A percentile compares a stretch with the other conserved stretches of the same genome.
phyloP scores from a whole-genome alignment of 768 basidiomycete species.

The Dacryopinax primogenitus region DNA sequence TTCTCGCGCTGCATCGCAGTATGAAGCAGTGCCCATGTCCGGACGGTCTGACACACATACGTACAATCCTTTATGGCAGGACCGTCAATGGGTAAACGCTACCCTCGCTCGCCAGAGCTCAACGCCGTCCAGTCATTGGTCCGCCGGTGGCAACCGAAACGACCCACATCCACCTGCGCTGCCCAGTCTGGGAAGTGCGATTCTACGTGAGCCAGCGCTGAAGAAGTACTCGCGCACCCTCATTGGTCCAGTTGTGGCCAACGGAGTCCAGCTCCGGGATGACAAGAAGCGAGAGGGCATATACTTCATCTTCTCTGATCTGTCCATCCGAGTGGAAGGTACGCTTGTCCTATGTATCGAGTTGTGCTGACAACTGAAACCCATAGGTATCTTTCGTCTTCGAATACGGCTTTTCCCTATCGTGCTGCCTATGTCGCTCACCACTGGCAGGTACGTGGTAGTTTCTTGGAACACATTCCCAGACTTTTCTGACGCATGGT shows the following conservation, averaged over 20 bases:
- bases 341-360: neutral
- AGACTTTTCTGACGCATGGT: neutral
- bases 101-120: neutral
- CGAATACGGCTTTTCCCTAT: constrained; percentile 48
- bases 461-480: no score
- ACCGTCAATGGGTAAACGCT: neutral
- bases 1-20: neutral
- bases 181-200: neutral
- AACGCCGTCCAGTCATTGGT: neutral
- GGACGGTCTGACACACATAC: neutral
- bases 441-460: constrained; percentile 30
- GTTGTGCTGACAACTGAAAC: neutral
- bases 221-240: constrained; percentile 63
- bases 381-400: constrained; percentile 66
- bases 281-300: constrained; percentile 77
- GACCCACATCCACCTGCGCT: neutral
- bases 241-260: constrained; percentile 77
- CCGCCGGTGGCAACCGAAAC: neutral
- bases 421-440: constrained; percentile 39
- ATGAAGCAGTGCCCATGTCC: constrained; percentile 2
- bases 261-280: constrained; percentile 72
- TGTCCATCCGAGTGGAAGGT: constrained; percentile 90
- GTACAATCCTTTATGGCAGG: neutral
- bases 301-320: constrained; percentile 90
- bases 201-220: neutral